These are phyloP conservation scores for Leptographium flavum DNA, from an alignment of 2,329 filamentous ascomycete species.

Conservation along the genomic window DNA sequence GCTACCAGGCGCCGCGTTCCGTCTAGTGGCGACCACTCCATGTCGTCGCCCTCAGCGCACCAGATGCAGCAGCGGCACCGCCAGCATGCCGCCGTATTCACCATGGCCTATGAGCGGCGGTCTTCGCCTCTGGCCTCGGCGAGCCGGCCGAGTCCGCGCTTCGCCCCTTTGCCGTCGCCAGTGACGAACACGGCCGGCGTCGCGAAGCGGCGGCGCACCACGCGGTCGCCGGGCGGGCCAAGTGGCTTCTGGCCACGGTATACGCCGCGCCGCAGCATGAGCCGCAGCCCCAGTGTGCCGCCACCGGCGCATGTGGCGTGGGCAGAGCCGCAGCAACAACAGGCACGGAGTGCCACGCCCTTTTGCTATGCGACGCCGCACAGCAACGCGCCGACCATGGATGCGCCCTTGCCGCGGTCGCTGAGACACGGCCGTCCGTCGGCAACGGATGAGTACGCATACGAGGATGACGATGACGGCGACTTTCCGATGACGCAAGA, in stretches of 20 bases:
- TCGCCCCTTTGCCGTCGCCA: conserved; percentile 13
- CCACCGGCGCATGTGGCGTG: conserved; percentile 22
- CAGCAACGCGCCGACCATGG: conserved; percentile 43
- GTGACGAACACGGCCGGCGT: conserved; percentile 21
- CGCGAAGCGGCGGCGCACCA: conserved; percentile 24
- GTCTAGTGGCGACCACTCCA: conserved; percentile 22
- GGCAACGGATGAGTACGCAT: conserved; percentile 13
- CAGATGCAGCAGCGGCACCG: neutral
- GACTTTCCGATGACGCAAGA: conserved; percentile 19
- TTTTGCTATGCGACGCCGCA: conserved; percentile 65
- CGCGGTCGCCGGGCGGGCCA: conserved; percentile 42
- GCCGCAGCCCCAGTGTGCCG: conserved; percentile 18
- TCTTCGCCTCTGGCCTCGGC: conserved; percentile 21
- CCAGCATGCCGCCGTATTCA: conserved; percentile 4
- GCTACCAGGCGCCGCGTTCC: conserved; percentile 28
- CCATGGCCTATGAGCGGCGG: conserved; percentile 20
- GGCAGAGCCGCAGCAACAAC: conserved; percentile 14
- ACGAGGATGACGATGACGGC: conserved; percentile 13
- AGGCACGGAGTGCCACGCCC: conserved; percentile 34
- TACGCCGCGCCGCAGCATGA: conserved; percentile 39
- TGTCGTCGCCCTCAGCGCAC: neutral
- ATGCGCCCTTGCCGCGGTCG: conserved; percentile 14
- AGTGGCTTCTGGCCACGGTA: conserved; percentile 29
- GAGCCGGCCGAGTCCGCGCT: conserved; percentile 17
- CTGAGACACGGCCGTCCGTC: conserved; percentile 5